A percentile compares a stretch with the other conserved stretches of the same genome.
Evolutionary conservation across 129 eudicot genomes (phyloP).

Genomic region (Lactuca sativa): DNA sequence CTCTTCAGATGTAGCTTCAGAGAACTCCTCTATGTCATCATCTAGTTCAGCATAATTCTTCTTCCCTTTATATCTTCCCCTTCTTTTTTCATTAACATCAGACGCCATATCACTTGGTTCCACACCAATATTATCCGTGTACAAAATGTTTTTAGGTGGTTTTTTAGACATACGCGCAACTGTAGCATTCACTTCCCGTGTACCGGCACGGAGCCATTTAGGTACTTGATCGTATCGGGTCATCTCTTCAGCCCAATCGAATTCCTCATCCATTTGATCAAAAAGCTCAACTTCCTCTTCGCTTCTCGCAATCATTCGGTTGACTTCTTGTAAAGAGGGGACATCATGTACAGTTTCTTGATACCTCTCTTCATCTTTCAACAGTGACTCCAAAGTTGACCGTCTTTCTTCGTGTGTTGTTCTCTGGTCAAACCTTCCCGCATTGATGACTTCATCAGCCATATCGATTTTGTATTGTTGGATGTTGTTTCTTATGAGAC

Average conservation of each 20-base stretch:
- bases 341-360: slow-evolving; percentile 97
- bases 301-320: slow-evolving; percentile 95
- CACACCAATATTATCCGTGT: slow-evolving; percentile 41
- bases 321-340: slow-evolving; percentile 94
- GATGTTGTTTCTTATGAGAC: slow-evolving; percentile 86
- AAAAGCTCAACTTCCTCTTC: slow-evolving; percentile 93
- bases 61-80: slow-evolving; percentile 73
- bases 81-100: slow-evolving; percentile 42
- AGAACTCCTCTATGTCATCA: slow-evolving; percentile 72
- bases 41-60: slow-evolving; percentile 84
- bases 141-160: slow-evolving; percentile 44
- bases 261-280: slow-evolving; percentile 97
- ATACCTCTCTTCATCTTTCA: slow-evolving; percentile 93
- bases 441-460: slow-evolving; percentile 99
- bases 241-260: slow-evolving; percentile 93
- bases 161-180: slow-evolving; percentile 64
- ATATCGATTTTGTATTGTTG: slow-evolving; percentile 98
- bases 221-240: slow-evolving; percentile 81
- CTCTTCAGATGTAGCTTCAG: slow-evolving; percentile 85
- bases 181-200: slow-evolving; percentile 63
- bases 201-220: slow-evolving; percentile 76
- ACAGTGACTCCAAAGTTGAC: slow-evolving; percentile 74
- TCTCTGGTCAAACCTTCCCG: slow-evolving; percentile 98
- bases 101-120: slow-evolving; percentile 45
- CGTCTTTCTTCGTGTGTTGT: slow-evolving; percentile 98